Base-by-base conservation (phyloP, 331 rosid species). In the Malus hybrid region DNA sequence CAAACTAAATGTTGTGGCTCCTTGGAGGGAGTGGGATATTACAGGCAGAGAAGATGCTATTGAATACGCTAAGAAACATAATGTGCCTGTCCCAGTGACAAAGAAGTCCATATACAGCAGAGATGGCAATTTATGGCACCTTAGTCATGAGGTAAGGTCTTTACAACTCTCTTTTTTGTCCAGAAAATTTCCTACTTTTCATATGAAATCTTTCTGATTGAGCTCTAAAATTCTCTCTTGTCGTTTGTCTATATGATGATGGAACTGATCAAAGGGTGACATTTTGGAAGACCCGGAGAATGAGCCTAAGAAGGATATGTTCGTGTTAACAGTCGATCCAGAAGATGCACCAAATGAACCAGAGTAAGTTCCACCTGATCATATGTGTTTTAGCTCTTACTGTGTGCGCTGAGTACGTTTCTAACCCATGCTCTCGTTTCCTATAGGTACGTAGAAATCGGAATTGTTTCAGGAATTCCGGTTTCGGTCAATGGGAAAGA, bases 11-110 rank as follows among this genome's bases (percentile, higher is more conserved):
- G 97, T 95, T 73, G 97, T 95, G 70, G 99, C 97, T 80, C 99
- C 99, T 64, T 92, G 99, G 97, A 92, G 99, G 84, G 97, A 92
- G 77, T 95, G 99, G 99, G 97, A 95, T 82, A 95, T 95, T 70
- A 89, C 82, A 2, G 99, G 99, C 59, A 84, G 99, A 87, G 99
- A 95, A 84, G 99, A 95, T 82, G 99, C 99, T 32, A 90, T 95
- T 50, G 99, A 95, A 84, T 92, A 92, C 69, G 99, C 99, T 71
- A 90, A 90, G 83, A 90, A 86, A 82, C 96, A 95, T 76, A 92
- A 89, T 67, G 81, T 95, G 13, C 96, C 96, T 60, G 99, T 94
- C 74, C 96, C 93, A 3, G 99, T 94, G 77, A 94, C 97, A 34
- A 94, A 90, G 86, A 94, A 90, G 76, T 94, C 97, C 71, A 95